phyloP scores from a whole-genome alignment of 805 yeast species.

The Barnettozyma botsteinii region DNA sequence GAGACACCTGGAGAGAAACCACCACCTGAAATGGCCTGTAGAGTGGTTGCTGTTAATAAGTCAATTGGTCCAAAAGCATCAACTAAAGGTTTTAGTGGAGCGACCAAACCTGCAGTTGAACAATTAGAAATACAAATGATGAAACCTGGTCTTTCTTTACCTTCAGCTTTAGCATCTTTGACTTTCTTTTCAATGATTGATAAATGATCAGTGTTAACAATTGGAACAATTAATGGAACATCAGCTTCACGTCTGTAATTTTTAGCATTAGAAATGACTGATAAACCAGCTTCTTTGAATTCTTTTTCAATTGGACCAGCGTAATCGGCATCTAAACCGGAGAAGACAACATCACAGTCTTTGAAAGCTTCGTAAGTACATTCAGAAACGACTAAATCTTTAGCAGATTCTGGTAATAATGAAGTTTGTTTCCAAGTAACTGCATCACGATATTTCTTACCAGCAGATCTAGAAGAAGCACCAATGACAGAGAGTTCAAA shows the following conservation, averaged over 20 bases:
- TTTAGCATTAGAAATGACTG: constrained; percentile 90
- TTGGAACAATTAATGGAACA: constrained; percentile 93
- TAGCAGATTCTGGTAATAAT: constrained; percentile 64
- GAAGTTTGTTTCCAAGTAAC: constrained; percentile 92
- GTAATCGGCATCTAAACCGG: constrained; percentile 87
- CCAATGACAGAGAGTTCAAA: constrained; percentile 83
- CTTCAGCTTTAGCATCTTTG: constrained; percentile 46
- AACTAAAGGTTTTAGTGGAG: constrained; percentile 91
- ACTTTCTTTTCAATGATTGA: constrained; percentile 60
- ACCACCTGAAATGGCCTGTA: constrained; percentile 98
- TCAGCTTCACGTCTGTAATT: constrained; percentile 84
- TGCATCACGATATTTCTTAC: constrained; percentile 79
- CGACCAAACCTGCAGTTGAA: constrained; percentile 96
- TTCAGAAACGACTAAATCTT: constrained; percentile 61
- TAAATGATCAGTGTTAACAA: constrained; percentile 88
- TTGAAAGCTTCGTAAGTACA: constrained; percentile 73
- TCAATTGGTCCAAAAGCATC: constrained; percentile 89
- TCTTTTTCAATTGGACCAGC: constrained; percentile 92
- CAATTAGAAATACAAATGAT: constrained; percentile 96
- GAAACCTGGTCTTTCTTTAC: constrained; percentile 65
- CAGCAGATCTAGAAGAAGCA: constrained; percentile 92
- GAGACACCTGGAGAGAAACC: constrained; percentile 98
- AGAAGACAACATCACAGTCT: constrained; percentile 90
- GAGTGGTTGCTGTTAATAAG: constrained; percentile 78
- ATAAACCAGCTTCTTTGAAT: constrained; percentile 74